Base-by-base conservation (phyloP, 108 stramenopile species). In the Chaetoceros muelleri region DNA sequence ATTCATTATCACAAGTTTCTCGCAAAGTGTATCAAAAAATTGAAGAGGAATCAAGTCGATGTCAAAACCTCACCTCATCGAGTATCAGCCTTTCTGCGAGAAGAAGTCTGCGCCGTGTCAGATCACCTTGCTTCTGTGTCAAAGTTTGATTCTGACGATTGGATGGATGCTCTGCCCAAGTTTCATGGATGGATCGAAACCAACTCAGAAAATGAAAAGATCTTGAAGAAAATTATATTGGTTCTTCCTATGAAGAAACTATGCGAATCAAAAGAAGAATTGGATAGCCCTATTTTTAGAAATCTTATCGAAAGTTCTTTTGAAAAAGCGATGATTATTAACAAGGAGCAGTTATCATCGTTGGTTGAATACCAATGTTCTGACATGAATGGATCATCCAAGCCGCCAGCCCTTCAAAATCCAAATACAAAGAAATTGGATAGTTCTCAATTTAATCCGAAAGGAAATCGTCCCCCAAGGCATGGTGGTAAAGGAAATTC, bases 1-100 rank as follows among this genome's bases (percentile, higher is more conserved):
- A 92, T 92, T 60, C 86, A 92, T 58, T 92, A 92, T 52, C 90
- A 92, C 74, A 92, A 92, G 71, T 88, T 92, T 54, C 67, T 92
- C 2, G 86, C 90, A 13, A 81, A 82, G 57, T 88, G 90, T 53
- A 82, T 92, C 74, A 92, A 87, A 58, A 92, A 92, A 65, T 81
- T 92, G 25, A 92, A 84, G 72, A 80, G 85, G 28, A 87, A 92
- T 60, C 82, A 86, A 17, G 71, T 87, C 25, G 86, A 87, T 58
- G 86, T 88, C 31, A 91, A 87, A 57, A 66, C 67, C 19, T 76
- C 84, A 18, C 71, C 81, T 0, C 80, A 85, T 13, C 79, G 71
- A n/a, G 82, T 92, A 18, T 64, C 84, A 2, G 70, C 84, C 46
- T 92, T 86, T 72, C 79, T 92, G 29, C 71, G 90, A 16, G 81